phyloP scores from a whole-genome alignment of 1,284 basidiomycete genomes.

The Boletus sp. region DNA sequence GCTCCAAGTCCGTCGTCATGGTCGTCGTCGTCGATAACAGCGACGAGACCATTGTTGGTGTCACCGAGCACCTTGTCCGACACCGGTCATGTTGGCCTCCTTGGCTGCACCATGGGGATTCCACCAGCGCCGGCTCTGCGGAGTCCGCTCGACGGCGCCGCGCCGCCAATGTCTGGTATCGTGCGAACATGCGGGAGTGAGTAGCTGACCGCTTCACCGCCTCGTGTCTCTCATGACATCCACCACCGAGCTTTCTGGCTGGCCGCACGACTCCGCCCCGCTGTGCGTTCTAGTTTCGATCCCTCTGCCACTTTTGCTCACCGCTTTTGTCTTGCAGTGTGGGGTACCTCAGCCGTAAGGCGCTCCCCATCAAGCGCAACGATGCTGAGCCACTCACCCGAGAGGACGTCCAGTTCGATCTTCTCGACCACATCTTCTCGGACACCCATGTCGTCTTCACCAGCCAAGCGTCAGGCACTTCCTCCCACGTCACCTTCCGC shows the following conservation, averaged over 20 bases:
- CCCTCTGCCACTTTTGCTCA: conserved; percentile 18
- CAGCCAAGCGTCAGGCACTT: conserved; percentile 45
- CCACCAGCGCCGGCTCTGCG: background rate
- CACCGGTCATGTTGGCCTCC: conserved; percentile 2
- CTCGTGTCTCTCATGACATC: conserved; percentile 45
- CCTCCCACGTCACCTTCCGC: conserved; percentile 65
- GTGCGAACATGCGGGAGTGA: conserved; percentile 28
- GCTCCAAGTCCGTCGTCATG: background rate
- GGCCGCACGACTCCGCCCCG: conserved; percentile 48
- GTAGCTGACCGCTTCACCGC: conserved; percentile 33
- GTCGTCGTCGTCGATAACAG: conserved; percentile 16
- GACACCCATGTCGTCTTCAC: conserved; percentile 72
- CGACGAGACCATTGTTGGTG: conserved; percentile 8
- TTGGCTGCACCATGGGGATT: conserved; percentile 3
- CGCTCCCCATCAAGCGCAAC: conserved; percentile 70
- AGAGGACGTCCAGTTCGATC: conserved; percentile 82
- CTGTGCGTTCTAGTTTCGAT: conserved; percentile 20
- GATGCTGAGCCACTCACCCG: conserved; percentile 76
- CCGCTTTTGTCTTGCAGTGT: conserved; percentile 39
- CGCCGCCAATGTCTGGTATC: conserved; percentile 18
- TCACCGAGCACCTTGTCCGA: conserved; percentile 6
- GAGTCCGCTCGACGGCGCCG: conserved; percentile 14
- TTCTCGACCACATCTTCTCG: conserved; percentile 75
- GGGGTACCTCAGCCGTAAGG: conserved; percentile 66
- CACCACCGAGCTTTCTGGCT: conserved; percentile 36